phyloP scores from a whole-genome alignment of 192 early-diverging fungal species.

The Pilobolus umbonatus region DNA sequence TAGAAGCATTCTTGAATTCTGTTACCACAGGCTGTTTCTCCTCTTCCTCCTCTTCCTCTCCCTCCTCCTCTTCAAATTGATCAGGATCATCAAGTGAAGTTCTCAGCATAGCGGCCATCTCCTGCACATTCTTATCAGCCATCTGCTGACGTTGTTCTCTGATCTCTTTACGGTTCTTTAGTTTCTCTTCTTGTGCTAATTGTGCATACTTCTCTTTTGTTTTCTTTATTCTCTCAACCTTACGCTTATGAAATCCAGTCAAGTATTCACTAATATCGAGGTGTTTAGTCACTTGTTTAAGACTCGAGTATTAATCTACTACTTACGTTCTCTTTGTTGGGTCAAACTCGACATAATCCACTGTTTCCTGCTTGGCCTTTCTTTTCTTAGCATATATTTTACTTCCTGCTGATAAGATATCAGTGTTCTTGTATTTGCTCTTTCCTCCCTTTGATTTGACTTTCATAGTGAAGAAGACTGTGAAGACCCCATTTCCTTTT shows the following conservation, averaged over 20 bases:
- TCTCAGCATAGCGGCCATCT: constrained; percentile 45
- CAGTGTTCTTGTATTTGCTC: constrained; percentile 42
- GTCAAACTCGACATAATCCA: constrained; percentile 63
- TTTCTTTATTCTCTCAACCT: constrained; percentile 60
- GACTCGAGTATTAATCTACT: no score
- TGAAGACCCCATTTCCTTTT: no score
- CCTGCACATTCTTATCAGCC: constrained; percentile 44
- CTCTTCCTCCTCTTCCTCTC: constrained; percentile 15
- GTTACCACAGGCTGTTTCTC: constrained; percentile 42
- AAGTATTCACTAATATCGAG: constrained; percentile 54
- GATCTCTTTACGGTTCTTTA: constrained; percentile 49
- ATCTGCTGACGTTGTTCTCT: constrained; percentile 46
- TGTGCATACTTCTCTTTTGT: constrained; percentile 45
- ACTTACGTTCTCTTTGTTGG: constrained; percentile 54
- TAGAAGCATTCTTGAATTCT: constrained; percentile 49
- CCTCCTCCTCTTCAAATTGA: constrained; percentile 14
- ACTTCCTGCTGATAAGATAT: constrained; percentile 52
- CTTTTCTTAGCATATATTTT: constrained; percentile 68
- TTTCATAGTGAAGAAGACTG: no score
- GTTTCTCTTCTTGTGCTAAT: constrained; percentile 48
- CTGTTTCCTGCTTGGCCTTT: constrained; percentile 54
- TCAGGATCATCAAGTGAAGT: constrained; percentile 12
- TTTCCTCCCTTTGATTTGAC: not conserved
- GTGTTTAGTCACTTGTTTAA: no score
- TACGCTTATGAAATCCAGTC: constrained; percentile 77